Base-by-base conservation (phyloP, 305 asterid species). In the Euphrasia arctica region DNA sequence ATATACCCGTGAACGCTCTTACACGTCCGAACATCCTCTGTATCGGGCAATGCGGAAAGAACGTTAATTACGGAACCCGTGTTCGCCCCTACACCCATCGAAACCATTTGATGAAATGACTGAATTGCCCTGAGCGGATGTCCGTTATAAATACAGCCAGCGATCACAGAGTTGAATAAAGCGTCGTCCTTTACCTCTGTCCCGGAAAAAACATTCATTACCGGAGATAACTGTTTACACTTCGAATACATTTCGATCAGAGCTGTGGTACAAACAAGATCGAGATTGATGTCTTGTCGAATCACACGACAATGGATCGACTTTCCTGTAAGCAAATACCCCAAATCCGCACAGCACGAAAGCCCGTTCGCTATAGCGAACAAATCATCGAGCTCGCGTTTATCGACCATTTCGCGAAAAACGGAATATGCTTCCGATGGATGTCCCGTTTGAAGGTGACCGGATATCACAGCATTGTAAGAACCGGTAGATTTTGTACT, bases 161-260 rank as follows among this genome's bases (percentile, higher is more conserved):
- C 56, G 60, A 85, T 80, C 89, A 82, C 80, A 67, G 67, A 77
- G 10, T 79, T 79, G 67, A 71, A 82, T 55, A 80, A 72, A 25
- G 76, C 78, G 60, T 69, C 65, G 58, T 85, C 89, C 72, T 75
- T 80, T 41, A 25, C 49, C 31, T 70, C 74, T 34, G 80, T 63
- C 29, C 41, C 8, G 54, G 54, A n/a, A 48, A 82, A 82, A 58
- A 80, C 29, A 58, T 49, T 52, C 70, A 52, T 71, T 5, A 89
- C 89, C 36, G 68, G 75, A 49, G 60, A 66, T 55, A 80, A 64
- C 61, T 70, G 64, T 66, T 70, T 66, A 32, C 87, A 82, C 68
- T 78, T 85, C 0, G 74, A 77, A 70, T 85, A 85, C 82, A 82
- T 82, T 39, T 80, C 73, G 4, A 82, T 64, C 42, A 85, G 75